Evolutionary conservation across 495 filamentous ascomycete genomes (phyloP).

Genomic region (Darksidea phi): DNA sequence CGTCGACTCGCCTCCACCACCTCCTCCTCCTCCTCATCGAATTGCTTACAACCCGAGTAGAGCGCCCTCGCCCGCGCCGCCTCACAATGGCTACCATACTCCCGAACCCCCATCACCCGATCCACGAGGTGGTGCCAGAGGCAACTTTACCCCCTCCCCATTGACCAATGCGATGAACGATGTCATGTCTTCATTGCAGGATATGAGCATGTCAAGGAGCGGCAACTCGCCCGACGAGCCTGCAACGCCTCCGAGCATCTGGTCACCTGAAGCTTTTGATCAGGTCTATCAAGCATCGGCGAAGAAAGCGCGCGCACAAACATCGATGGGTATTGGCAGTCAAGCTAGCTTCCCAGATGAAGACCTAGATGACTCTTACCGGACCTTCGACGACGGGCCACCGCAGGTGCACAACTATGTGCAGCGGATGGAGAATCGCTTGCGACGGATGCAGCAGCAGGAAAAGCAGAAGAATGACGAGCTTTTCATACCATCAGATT

Average conservation of each 20-base stretch:
- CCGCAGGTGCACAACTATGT: constrained; percentile 81
- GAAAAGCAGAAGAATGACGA: constrained; percentile 48
- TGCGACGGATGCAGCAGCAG: constrained; percentile 68
- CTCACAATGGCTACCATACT: constrained; percentile 51
- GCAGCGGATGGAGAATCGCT: constrained; percentile 79
- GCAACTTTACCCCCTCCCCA: constrained; percentile 83
- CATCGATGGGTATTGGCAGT: constrained; percentile 63
- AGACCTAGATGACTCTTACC: constrained; percentile 6
- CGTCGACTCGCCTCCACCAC: constrained; percentile 41
- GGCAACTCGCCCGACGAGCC: constrained; percentile 54
- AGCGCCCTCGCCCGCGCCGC: constrained; percentile 40
- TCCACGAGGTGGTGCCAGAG: constrained; percentile 41
- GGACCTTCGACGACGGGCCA: constrained; percentile 52
- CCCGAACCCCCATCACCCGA: constrained; percentile 60
- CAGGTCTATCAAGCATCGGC: constrained; percentile 48
- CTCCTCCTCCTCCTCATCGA: constrained; percentile 46
- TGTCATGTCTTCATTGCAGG: constrained; percentile 93
- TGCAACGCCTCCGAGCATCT: constrained; percentile 60
- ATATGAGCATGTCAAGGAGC: constrained; percentile 68
- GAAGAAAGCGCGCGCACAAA: constrained; percentile 59
- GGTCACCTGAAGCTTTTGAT: constrained; percentile 90
- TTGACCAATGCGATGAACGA: constrained; percentile 94
- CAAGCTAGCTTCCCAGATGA: constrained; percentile 47
- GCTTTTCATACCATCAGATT: constrained; percentile 37
- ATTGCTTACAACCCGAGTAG: constrained; percentile 41